phyloP scores from a whole-genome alignment of 345 rosid species.

The Aegle marmelos region DNA sequence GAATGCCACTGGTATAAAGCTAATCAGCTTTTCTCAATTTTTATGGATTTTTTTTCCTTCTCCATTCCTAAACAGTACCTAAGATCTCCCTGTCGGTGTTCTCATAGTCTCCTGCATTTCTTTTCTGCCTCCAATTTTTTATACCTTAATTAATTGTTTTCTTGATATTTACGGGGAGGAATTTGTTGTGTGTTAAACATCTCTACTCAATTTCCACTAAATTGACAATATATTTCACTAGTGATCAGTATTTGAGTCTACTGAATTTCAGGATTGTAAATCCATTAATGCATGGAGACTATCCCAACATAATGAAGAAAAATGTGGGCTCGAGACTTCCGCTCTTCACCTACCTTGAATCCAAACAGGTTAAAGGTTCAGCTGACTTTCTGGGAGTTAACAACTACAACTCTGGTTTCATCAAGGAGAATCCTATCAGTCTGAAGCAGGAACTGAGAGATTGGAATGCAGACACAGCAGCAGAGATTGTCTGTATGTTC shows the following conservation, averaged over 20 bases:
- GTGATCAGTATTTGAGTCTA: not conserved
- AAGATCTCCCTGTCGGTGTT: too few relatives aligned
- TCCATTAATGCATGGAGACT: constrained; percentile 72
- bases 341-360: constrained; percentile 47
- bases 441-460: constrained; percentile 29
- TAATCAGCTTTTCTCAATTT: too few relatives aligned
- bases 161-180: too few relatives aligned
- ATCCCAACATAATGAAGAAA: constrained; percentile 62
- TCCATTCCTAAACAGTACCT: too few relatives aligned
- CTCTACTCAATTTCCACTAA: too few relatives aligned
- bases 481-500: constrained; percentile 22
- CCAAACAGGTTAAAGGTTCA: constrained; percentile 57
- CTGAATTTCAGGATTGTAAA: constrained; percentile 46
- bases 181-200: too few relatives aligned
- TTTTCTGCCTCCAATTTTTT: not conserved
- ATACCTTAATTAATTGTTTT: not conserved
- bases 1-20: not conserved
- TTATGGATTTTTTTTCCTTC: too few relatives aligned
- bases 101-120: too few relatives aligned
- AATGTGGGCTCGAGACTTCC: constrained; percentile 66
- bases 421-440: constrained; percentile 30
- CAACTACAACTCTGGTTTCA: constrained; percentile 26
- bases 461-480: constrained; percentile 34
- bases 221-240: not conserved
- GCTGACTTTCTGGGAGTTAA: constrained; percentile 59